phyloP scores from a whole-genome alignment of 192 early-diverging fungal species.

The Funneliformis mosseae region DNA sequence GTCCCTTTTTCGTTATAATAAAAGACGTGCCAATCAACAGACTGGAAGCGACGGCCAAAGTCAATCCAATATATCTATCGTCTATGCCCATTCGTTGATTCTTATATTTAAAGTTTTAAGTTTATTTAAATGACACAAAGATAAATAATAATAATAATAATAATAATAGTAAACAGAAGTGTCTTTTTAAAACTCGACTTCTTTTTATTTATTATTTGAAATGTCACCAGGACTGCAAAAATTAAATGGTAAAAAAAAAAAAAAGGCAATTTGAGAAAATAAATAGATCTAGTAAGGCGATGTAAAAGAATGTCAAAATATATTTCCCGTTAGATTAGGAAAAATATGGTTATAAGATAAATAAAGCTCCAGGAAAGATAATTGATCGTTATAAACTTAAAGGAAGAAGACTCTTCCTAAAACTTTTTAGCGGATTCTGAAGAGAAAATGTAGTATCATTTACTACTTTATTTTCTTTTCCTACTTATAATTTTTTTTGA shows the following conservation, averaged over 20 bases:
- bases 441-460: background rate
- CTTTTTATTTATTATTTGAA: background rate
- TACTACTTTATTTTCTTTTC: too few species aligned
- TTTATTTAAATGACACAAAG: background rate
- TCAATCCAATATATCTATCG: constrained; percentile 86
- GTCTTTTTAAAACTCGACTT: too few species aligned
- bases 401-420: background rate
- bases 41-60: constrained; percentile 84
- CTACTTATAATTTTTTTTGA: background rate
- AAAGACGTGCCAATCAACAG: constrained; percentile 90
- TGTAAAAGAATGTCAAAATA: background rate
- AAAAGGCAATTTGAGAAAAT: background rate
- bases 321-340: background rate
- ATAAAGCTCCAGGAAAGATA: background rate
- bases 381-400: background rate
- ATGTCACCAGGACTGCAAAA: background rate
- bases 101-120: background rate
- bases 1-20: constrained; percentile 92
- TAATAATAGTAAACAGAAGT: background rate
- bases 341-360: background rate
- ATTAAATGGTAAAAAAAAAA: background rate
- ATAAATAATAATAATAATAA: background rate
- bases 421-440: background rate
- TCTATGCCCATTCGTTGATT: background rate
- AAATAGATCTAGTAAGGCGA: background rate